phyloP scores from a whole-genome alignment of 2,329 filamentous ascomycete species.

The Nothomitra cinnamomea region DNA sequence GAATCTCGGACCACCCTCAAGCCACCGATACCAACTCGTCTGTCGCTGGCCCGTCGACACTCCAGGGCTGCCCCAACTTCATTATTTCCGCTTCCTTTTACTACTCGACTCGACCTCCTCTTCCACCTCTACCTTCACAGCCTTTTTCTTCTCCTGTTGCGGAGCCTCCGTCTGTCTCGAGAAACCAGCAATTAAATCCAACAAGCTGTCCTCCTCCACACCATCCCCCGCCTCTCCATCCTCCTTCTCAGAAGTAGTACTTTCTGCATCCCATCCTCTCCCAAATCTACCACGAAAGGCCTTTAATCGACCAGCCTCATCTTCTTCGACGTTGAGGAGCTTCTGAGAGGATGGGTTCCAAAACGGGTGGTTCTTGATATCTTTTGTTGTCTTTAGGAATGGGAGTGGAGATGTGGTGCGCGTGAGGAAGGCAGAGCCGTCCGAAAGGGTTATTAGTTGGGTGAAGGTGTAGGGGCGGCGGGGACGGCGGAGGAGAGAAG shows the following conservation, averaged over 20 bases:
- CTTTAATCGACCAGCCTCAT: constrained; percentile 79
- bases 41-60: too few relatives aligned
- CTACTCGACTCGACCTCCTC: background rate
- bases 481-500: constrained; percentile 73
- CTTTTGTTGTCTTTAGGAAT: constrained; percentile 51
- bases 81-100: background rate
- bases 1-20: too few relatives aligned
- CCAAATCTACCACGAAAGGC: constrained; percentile 79
- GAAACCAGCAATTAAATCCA: constrained; percentile 39
- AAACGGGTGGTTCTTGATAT: constrained; percentile 72
- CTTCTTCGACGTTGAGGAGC: constrained; percentile 76
- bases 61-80: too few relatives aligned
- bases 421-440: constrained; percentile 59
- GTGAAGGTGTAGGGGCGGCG: constrained; percentile 91
- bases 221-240: constrained; percentile 16
- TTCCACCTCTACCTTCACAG: background rate
- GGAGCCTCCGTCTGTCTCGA: too few relatives aligned
- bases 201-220: constrained; percentile 34
- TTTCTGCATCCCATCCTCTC: constrained; percentile 55
- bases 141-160: background rate
- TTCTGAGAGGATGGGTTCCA: constrained; percentile 81
- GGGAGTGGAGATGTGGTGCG: constrained; percentile 34
- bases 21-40: too few relatives aligned
- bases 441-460: constrained; percentile 83
- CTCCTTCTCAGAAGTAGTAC: constrained; percentile 18